Evolutionary conservation across 2,329 filamentous ascomycete species (phyloP), one percentile per base, ranked within the genome.

Genomic region (Purpureocillium lavendulum): DNA sequence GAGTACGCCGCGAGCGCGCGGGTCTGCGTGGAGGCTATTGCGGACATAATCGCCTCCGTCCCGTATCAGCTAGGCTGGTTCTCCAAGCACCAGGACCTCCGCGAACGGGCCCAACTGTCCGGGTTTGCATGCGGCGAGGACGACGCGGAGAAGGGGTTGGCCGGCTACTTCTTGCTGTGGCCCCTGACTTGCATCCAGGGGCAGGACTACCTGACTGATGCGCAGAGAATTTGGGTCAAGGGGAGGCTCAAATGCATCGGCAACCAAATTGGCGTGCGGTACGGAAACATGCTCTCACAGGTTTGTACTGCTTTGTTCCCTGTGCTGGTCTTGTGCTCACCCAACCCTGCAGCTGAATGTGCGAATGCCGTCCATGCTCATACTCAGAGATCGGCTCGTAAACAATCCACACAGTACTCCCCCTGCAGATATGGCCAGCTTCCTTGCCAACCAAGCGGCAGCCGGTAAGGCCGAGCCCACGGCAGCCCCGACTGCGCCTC

Each of bases 41-140:
- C 68, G 3, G 75, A 79, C 48, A 70, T 80, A 33, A 66, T 80
- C 36, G 71, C 76, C 2, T 72, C 69, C 1, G 68, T 79, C 14
- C 77, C 77, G 1, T 80, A 71, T 46, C 69, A 75, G 49, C 63
- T 81, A 3, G 75, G 75, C 32, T 77, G 74, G 71, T 71, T 73
- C 41, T 55, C 68, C 12, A 66, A 63, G 39, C 57, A 62, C 40
- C 60, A 56, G 36, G 59, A 70, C 18, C 49, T 67, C 13, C 54
- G 62, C 7, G 52, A 59, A 28, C 53, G 51, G 26, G 54, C 58
- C 29, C 62, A 64, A 33, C 51, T 71, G 15, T 62, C 63, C 3
- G 58, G 61, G 4, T 75, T 71, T 47, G 65, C 60, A 2, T 71
- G 67, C 45, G 70, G 69, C 14, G 60, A 71, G n/a, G 68, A 74